Conservation (phyloP, 2,329 filamentous ascomycete species). For the Pseudofabraea citricarpa region DNA sequence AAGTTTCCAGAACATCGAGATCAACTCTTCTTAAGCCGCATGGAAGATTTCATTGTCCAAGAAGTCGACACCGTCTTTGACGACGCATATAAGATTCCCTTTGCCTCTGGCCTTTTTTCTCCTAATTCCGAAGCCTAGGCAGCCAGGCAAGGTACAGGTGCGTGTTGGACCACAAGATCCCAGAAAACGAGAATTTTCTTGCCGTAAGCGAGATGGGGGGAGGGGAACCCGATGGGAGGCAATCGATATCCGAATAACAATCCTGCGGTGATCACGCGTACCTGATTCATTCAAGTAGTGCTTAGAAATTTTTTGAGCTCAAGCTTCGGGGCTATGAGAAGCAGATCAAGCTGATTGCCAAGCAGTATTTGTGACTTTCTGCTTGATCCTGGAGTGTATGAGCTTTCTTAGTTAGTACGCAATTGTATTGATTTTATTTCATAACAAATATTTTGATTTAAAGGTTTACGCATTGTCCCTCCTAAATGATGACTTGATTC, state of each 20-base stretch:
- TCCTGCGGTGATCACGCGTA: conserved; percentile 10
- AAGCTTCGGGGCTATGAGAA: conserved; percentile 29
- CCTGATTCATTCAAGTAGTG: conserved; percentile 22
- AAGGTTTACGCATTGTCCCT: too few species aligned
- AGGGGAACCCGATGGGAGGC: conserved; percentile 32
- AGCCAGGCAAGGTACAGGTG: conserved; percentile 24
- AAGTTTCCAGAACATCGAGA: conserved; percentile 35
- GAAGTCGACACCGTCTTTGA: conserved; percentile 18
- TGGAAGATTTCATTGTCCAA: conserved; percentile 15
- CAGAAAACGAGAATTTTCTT: conserved; percentile 17
- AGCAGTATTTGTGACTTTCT: conserved; percentile 30
- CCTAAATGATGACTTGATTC: too few species aligned
- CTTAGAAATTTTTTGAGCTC: conserved; percentile 29
- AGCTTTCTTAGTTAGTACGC: too few species aligned
- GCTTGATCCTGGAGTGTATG: too few species aligned
- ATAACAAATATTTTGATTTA: too few species aligned
- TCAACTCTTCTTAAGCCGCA: conserved; percentile 38
- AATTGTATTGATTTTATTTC: too few species aligned
- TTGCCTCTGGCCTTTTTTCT: conserved; percentile 13
- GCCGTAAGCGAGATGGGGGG: conserved; percentile 16
- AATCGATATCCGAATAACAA: conserved; percentile 27
- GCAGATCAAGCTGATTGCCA: conserved; percentile 29
- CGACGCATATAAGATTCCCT: conserved; percentile 14
- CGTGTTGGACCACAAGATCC: too few species aligned
- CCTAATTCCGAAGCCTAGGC: conserved; percentile 25